Evolutionary conservation across 2,329 filamentous ascomycete genomes (phyloP).

Genomic region (Periconia digitata): DNA sequence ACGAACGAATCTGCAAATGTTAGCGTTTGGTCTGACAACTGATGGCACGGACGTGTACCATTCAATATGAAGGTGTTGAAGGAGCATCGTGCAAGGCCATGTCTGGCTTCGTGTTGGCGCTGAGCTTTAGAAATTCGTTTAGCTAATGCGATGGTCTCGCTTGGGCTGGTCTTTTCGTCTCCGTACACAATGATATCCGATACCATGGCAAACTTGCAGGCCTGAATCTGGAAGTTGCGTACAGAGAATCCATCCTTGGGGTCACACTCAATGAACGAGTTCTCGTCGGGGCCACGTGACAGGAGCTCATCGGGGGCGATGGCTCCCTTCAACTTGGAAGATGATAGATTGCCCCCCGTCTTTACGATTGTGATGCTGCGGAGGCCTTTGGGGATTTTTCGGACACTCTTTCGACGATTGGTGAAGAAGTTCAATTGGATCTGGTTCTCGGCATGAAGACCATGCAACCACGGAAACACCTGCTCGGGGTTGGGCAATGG

Average conservation of each 20-base stretch:
- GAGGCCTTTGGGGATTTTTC: slow-evolving; percentile 73
- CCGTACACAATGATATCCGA: slow-evolving; percentile 95
- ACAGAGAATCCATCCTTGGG: slow-evolving; percentile 91
- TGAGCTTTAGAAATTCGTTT: slow-evolving; percentile 73
- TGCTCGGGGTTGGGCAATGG: slow-evolving; percentile 80
- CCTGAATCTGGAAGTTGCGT: slow-evolving; percentile 95
- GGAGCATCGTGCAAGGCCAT: slow-evolving; percentile 55
- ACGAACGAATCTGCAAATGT: slow-evolving; percentile 28
- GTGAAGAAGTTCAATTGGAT: slow-evolving; percentile 90
- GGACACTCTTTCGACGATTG: slow-evolving; percentile 69
- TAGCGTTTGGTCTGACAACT: slow-evolving; percentile 3
- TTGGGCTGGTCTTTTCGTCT: slow-evolving; percentile 63
- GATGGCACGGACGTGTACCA: slow-evolving; percentile 45
- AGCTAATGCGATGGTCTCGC: slow-evolving; percentile 66
- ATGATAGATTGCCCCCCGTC: slow-evolving; percentile 75
- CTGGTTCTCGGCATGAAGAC: slow-evolving; percentile 83
- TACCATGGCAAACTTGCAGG: slow-evolving; percentile 80
- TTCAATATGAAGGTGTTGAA: slow-evolving; percentile 86
- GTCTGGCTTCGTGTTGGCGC: slow-evolving; percentile 67
- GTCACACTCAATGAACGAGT: slow-evolving; percentile 79
- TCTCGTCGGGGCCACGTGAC: slow-evolving; percentile 47
- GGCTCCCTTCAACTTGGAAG: slow-evolving; percentile 81
- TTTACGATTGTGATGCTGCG: slow-evolving; percentile 86
- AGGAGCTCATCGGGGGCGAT: slow-evolving; percentile 81
- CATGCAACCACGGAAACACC: slow-evolving; percentile 96